Percentiles rank a stretch among this genome's conserved stretches.
Conservation (phyloP, 352 stramenopile species). For the Phytopythium helicoides region DNA sequence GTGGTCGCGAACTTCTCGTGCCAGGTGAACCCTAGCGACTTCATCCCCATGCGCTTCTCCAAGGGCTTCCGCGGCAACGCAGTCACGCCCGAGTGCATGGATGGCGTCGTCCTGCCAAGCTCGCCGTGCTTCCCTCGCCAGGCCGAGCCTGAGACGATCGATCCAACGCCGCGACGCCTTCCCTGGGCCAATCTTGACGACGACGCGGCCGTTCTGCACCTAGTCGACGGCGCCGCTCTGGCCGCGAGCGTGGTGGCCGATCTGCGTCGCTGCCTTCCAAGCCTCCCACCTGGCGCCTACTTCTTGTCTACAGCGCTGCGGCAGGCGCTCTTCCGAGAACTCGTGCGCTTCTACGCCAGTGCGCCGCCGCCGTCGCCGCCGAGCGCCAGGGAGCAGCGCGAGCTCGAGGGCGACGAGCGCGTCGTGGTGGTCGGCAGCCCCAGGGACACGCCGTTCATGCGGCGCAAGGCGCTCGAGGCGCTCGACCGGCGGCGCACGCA, state of each 20-base stretch:
- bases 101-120: conserved; percentile 41
- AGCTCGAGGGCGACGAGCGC: conserved; percentile 14
- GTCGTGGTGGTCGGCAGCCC: conserved; percentile 57
- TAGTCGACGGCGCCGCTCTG: conserved; percentile 41
- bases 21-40: not conserved
- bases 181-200: too few relatives aligned
- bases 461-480: conserved; percentile 59
- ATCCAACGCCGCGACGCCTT: not conserved
- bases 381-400: not conserved
- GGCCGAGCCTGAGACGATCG: conserved; percentile 9
- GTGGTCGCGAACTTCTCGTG: not conserved
- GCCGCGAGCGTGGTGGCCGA: conserved; percentile 40
- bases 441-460: conserved; percentile 66
- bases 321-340: conserved; percentile 42
- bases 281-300: conserved; percentile 44
- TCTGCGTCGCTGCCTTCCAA: conserved; percentile 42
- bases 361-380: conserved; percentile 13
- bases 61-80: conserved; percentile 17
- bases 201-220: too few relatives aligned
- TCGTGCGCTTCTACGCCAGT: conserved; percentile 55
- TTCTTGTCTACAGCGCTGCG: conserved; percentile 44
- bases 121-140: conserved; percentile 15
- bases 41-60: conserved; percentile 9
- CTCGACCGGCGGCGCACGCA: conserved; percentile 32
- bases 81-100: conserved; percentile 33